Conservation (phyloP, 2,329 filamentous ascomycete genomes). For the Domatiomyces catenatus region DNA sequence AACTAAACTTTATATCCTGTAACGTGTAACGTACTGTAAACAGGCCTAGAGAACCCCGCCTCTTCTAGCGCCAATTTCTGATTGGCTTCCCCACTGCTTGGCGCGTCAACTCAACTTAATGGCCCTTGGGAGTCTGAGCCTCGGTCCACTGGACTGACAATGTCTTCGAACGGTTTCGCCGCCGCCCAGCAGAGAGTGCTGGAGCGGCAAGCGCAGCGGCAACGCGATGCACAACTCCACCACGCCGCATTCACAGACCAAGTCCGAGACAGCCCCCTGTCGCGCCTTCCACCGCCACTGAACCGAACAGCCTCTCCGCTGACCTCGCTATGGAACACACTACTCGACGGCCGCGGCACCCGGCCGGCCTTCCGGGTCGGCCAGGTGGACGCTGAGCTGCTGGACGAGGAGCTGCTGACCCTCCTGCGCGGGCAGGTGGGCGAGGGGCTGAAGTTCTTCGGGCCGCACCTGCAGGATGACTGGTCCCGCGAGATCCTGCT, state of each 20-base stretch:
- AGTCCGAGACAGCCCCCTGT: slow-evolving; percentile 28
- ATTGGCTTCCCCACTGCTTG: too few species aligned
- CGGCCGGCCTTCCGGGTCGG: slow-evolving; percentile 80
- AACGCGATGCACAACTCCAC: slow-evolving; percentile 46
- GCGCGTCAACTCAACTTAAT: too few species aligned
- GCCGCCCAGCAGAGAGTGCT: slow-evolving; percentile 77
- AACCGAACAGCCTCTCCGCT: slow-evolving; percentile 22
- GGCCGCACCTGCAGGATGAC: slow-evolving; percentile 62
- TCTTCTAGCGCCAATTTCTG: too few species aligned
- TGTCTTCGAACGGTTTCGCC: slow-evolving; percentile 58
- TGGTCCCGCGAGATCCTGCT: slow-evolving; percentile 77
- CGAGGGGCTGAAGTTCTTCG: slow-evolving; percentile 76
- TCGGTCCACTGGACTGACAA: slow-evolving; percentile 18
- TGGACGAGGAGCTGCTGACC: slow-evolving; percentile 84
- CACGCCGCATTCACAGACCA: slow-evolving; percentile 31
- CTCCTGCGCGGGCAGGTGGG: slow-evolving; percentile 73
- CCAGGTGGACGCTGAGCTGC: slow-evolving; percentile 85
- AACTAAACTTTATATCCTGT: too few species aligned
- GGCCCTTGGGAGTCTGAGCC: neutral
- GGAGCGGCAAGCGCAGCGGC: slow-evolving; percentile 62
- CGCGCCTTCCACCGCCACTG: slow-evolving; percentile 27
- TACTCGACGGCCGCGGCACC: slow-evolving; percentile 62
- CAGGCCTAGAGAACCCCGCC: too few species aligned
- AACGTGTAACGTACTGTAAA: too few species aligned
- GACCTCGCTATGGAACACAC: slow-evolving; percentile 49